Percentiles rank a stretch among this genome's conserved stretches.
phyloP scores from a whole-genome alignment of 2,329 filamentous ascomycete genomes.

The Parastagonospora nodorum region DNA sequence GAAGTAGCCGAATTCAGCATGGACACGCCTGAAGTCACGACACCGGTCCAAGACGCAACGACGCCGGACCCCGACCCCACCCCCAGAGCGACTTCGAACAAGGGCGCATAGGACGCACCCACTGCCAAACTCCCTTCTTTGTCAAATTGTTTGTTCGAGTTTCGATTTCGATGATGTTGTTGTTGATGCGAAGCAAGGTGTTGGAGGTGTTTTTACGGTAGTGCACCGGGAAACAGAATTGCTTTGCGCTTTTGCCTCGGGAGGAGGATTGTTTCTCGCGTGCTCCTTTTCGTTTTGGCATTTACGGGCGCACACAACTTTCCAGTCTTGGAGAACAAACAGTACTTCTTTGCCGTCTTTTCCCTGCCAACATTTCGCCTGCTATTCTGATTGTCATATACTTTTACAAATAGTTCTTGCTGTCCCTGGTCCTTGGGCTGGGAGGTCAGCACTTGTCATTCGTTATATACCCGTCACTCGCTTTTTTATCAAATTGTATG shows the following conservation, averaged over 20 bases:
- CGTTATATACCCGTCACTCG: conserved; percentile 6
- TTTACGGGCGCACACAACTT: neutral
- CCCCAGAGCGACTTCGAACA: conserved; percentile 35
- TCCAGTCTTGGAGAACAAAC: too few species aligned
- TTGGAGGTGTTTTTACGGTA: conserved; percentile 44
- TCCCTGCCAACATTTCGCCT: neutral
- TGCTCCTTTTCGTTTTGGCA: neutral
- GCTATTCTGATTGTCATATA: neutral
- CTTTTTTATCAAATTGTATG: neutral
- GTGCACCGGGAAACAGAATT: conserved; percentile 38
- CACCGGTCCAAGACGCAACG: conserved; percentile 22
- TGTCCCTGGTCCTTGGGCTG: neutral
- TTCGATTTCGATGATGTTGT: conserved; percentile 14
- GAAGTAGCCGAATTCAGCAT: conserved; percentile 44
- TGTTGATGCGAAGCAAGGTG: conserved; percentile 32
- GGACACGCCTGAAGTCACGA: conserved; percentile 47
- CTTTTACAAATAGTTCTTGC: too few species aligned
- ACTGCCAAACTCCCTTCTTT: conserved; percentile 4
- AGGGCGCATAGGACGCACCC: conserved; percentile 10
- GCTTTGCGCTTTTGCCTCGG: neutral
- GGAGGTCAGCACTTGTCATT: conserved; percentile 1
- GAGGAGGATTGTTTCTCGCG: neutral
- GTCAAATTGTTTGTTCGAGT: conserved; percentile 7
- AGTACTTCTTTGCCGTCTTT: neutral
- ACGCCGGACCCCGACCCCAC: conserved; percentile 51